phyloP scores from a whole-genome alignment of 169 alveolate genomes.

The Amoebophrya sp. region DNA sequence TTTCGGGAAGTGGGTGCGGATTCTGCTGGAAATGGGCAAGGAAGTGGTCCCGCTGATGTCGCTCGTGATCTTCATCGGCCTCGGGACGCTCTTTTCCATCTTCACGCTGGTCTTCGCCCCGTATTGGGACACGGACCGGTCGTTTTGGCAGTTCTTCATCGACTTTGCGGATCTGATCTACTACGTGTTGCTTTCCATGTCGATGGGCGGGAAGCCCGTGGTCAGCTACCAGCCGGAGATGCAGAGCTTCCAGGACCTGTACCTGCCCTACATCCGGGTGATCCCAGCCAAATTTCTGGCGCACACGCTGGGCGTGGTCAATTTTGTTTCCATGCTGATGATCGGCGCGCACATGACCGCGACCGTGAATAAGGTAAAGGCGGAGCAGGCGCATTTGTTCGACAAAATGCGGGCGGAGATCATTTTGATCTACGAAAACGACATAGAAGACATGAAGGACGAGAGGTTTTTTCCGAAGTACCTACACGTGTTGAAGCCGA shows the following conservation, averaged over 20 bases:
- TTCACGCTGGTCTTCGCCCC: background rate
- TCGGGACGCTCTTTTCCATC: background rate
- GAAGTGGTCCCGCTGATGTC: background rate
- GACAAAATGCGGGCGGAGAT: background rate
- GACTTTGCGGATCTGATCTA: background rate
- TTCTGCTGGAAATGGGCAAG: background rate
- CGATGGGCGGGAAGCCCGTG: background rate
- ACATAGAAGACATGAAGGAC: background rate
- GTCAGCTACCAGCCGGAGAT: background rate
- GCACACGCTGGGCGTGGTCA: background rate
- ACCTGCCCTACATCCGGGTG: background rate
- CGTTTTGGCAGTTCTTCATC: background rate
- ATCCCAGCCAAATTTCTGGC: background rate
- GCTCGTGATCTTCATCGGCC: background rate
- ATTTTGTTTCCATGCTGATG: background rate
- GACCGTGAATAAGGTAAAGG: background rate
- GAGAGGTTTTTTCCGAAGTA: background rate
- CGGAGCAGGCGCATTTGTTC: background rate
- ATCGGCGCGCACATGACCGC: background rate
- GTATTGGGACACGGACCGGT: background rate
- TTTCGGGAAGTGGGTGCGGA: background rate
- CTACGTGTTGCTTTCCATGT: background rate
- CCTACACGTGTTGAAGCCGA: background rate
- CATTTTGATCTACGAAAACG: background rate
- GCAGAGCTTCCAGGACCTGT: background rate